These are phyloP conservation scores for Ilex aquifolium DNA, from an alignment of 257 asterid genomes.

Conservation along the genomic window DNA sequence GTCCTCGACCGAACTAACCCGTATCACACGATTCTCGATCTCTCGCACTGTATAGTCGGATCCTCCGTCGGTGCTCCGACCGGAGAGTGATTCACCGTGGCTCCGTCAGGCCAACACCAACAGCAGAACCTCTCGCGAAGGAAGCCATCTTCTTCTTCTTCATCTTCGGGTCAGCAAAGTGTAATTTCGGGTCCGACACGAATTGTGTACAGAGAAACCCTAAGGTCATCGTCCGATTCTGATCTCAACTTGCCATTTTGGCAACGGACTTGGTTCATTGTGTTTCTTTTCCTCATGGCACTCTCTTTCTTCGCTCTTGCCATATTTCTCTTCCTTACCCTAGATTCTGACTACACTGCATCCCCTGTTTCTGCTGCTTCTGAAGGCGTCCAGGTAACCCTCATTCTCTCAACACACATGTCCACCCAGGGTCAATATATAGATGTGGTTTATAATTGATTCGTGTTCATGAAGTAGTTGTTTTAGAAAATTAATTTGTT, in stretches of 20 bases:
- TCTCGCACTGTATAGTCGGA: conserved; percentile 2
- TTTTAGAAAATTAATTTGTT: neutral
- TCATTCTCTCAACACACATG: no score
- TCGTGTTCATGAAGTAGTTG: conserved; percentile 2
- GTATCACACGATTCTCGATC: neutral
- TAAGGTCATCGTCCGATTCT: conserved; percentile 26
- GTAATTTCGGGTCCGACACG: conserved; percentile 40
- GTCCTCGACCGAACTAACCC: conserved; percentile 3
- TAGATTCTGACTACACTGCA: conserved; percentile 50
- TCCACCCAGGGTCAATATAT: neutral
- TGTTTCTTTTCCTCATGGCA: conserved; percentile 55
- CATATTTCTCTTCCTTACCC: conserved; percentile 46
- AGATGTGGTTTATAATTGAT: neutral
- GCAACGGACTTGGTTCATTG: conserved; percentile 60
- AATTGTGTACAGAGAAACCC: conserved; percentile 42
- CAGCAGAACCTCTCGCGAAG: conserved; percentile 56
- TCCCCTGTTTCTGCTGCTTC: conserved; percentile 77
- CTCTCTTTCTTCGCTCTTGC: conserved; percentile 62
- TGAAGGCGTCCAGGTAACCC: conserved; percentile 81
- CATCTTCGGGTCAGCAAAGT: conserved; percentile 19
- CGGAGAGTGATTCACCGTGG: conserved; percentile 54
- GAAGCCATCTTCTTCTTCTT: conserved; percentile 46
- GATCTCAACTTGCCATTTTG: conserved; percentile 58
- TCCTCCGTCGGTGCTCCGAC: conserved; percentile 55
- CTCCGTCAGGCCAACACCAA: conserved; percentile 60